Base-by-base conservation (phyloP, 257 asterid genomes). In the Salvia hispanica region DNA sequence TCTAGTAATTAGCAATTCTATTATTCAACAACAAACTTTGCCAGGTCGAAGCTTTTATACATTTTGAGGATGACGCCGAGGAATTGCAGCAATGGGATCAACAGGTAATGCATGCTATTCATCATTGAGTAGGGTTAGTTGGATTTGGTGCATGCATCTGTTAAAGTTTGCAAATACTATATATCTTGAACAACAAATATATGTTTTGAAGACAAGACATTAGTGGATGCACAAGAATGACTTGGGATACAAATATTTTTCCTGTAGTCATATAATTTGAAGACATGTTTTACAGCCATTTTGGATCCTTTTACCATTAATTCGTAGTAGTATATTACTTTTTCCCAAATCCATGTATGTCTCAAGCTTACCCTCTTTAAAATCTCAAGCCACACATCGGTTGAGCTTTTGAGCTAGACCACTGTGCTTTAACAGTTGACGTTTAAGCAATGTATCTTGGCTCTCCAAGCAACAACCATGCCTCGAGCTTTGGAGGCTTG, bases 41-140 rank as follows among this genome's bases (percentile, higher is more conserved):
- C 54, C 83, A 90, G 97, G 97, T 93, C 64, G 98, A 93, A 74
- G 90, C 95, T 46, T 88, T 93, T 46, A 94, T 94, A 74, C 97
- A 94, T 83, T 94, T 91, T 67, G 99, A 91, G 80, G 97, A 94
- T 73, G 99, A 94, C 81, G 87, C 95, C 0, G 93, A 85, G 74
- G 99, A 91, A 73, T 75, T 91, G 82, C 99, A 87, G 73, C 97
- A 85, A 72, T 94, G 99, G 99, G 99, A 94, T 86, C 96, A 90
- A 73, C 97, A 90, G 97, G 98, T 93, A 80, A 58, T 51, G 31
- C 31, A 25, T 25, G 31, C 0, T 25, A 25, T 25, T 25, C 31
- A 25, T 25, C 31, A 25, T 25, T 25, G 31, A 25, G 1, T 25
- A 25, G 31, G 31, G 31, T 25, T 25, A 25, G 31, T 25, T 25